Evolutionary conservation across 1,139 yeast genomes (phyloP), one percentile per base, ranked within the genome.

Genomic region (Taphrina betulina): DNA sequence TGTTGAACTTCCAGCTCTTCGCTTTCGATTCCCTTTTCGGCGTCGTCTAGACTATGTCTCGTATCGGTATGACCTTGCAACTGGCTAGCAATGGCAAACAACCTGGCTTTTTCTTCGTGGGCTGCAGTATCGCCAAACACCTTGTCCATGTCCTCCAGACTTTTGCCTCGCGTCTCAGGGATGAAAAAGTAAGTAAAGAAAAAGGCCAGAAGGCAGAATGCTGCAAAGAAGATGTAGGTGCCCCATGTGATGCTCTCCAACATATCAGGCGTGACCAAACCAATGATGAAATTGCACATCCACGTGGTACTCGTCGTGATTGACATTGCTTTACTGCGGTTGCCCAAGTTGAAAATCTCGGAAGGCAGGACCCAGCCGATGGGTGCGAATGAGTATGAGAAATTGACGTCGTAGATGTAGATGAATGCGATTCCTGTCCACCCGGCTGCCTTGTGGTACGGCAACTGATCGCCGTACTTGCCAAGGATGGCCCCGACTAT

Each of bases 81-180:
- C n/a, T n/a, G n/a, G n/a, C n/a, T n/a, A n/a, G n/a, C n/a, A n/a
- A n/a, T n/a, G n/a, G n/a, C n/a, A n/a, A n/a, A n/a, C n/a, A n/a
- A n/a, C n/a, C n/a, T n/a, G n/a, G 31, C 28, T 26, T 52, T 53
- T 24, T 53, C 59, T 19, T 44, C 37, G 19, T 40, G 34, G 22
- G 53, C 59, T 7, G 53, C 19, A 19, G 37, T 22, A 40, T 57
- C 59, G 26, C 38, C 43, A 41, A 79, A 79, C 24, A 79, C 70
- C 55, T 73, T 78, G 63, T 80, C 83, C 60, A 80, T 78, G 64
- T 78, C 81, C 67, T 80, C 84, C 64, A 80, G 72, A 16, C 81
- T 77, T 64, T 76, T 75, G 59, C 77, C 79, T 63, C 77, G 77
- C 1, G 84, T 80, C 67, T 80, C 84, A 7, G 82, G 82, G 75